Evolutionary conservation across 2,329 filamentous ascomycete genomes (phyloP), one percentile per base, ranked within the genome.

Genomic region (Cordyceps cateniannulata): DNA sequence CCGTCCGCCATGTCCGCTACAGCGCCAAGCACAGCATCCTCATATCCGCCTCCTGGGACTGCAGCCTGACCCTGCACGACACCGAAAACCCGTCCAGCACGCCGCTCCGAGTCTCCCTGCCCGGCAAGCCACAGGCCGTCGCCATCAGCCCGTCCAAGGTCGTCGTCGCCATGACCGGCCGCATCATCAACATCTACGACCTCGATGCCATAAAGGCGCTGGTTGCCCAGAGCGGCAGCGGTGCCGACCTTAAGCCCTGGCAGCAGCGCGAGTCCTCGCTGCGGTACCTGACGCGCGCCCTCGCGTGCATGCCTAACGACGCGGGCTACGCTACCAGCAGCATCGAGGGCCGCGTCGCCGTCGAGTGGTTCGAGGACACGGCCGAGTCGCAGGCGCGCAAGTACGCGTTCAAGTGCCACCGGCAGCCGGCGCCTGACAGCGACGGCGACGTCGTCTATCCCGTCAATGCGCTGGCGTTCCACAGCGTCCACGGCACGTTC

Each of bases 361-460:
- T 99, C 1, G 95, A 99, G 74, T 98, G 93, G 91, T 98, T 99
- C 72, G 95, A 98, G 71, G 90, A 95, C 18, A 90, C 86, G 5
- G 80, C 86, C 47, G 90, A 93, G 73, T 93, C 90, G 4, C 93
- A 98, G 76, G 88, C 90, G 44, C 85, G 93, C 66, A 98, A 97
- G 74, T 99, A 98, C 73, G 95, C 95, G 16, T 99, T 99, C 84
- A 99, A 99, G 75, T 99, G 95, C 75, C 95, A 99, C 75, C 85
- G 95, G 5, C 91, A 96, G 73, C 82, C 86, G 1, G 81, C 80
- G 10, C 75, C 84, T 2, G 82, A 87, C 45, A 81, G 81, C 10
- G 82, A 83, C 44, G 85, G 81, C 32, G 93, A 96, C 69, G 82
- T 96, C 5, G 91, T 97, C 3, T 96, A 93, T 69, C 93, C 93